Base-by-base conservation (phyloP, 2,329 filamentous ascomycete genomes). In the Botrytis byssoidea region DNA sequence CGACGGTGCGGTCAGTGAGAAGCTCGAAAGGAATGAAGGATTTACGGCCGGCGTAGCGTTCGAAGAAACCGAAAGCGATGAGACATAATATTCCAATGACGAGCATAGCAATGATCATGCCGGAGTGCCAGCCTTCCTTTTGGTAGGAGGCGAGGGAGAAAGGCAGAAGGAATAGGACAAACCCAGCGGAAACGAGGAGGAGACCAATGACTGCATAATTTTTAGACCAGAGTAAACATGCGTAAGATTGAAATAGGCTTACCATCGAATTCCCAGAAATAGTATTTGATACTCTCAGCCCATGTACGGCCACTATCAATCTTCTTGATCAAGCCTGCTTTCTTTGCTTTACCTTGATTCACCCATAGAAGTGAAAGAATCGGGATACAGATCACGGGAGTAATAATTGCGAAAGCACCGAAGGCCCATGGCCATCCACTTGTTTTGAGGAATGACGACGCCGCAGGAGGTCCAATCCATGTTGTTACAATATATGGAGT, bases 381-480 rank as follows among this genome's bases (percentile, higher is more conserved):
- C 0, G 92, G 91, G n/a, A 89, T 74, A 42, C 87, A 88, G 63
- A 91, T 85, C 60, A 86, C 82, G 1, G 91, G 90, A 5, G 89
- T 83, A 74, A 93, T 85, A 76, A 93, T 89, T 60, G 88, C 85
- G 81, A 91, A 93, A 76, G 86, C 85, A 55, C 90, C 91, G 78
- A 90, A 93, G 1, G 86, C 90, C 91, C 91, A 93, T 57, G 89
- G 86, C 87, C 88, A 93, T 65, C 86, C 88, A 12, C 86, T 83
- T 4, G 86, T 83, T 0, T 83, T 78, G 64, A 90, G 83, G 74
- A 91, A 88, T 0, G 83, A 83, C 37, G 86, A 83, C 0, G 88
- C 87, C 73, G 91, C 87, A 59, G 85, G 86, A 1, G 89, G 86
- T 3, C 89, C 87, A 67, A 89, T 85, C 83, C 88, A 93, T 1